These are phyloP conservation scores for Sphagnum magellanicum DNA, from an alignment of 228 moss, liverwort and hornwort genomes.

Conservation along the genomic window DNA sequence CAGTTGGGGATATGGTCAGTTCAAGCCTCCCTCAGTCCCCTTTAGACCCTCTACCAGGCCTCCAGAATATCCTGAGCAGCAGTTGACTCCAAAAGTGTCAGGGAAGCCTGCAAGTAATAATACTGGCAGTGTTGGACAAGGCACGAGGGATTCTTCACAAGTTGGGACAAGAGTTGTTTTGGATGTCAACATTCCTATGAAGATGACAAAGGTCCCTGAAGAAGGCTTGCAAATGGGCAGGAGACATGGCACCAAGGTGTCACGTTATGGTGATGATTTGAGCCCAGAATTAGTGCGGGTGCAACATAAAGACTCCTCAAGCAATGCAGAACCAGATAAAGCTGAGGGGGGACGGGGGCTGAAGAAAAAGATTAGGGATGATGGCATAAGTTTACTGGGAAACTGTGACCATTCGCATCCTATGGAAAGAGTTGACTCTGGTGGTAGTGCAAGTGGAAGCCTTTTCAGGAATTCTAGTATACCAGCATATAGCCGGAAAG, in stretches of 20 bases:
- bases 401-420: constrained; percentile 5
- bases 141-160: constrained; percentile 7
- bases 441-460: constrained; percentile 3
- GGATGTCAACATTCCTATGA: neutral
- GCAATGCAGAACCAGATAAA: neutral
- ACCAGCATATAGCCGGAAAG: constrained; percentile 2
- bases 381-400: constrained; percentile 19
- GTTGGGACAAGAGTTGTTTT: neutral
- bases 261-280: neutral
- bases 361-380: constrained; percentile 3
- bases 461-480: constrained; percentile 6
- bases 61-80: neutral
- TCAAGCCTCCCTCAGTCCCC: constrained; percentile 12
- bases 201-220: neutral
- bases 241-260: constrained; percentile 1
- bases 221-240: constrained; percentile 6
- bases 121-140: constrained; percentile 8
- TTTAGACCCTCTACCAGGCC: constrained; percentile 8
- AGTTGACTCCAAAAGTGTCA: neutral
- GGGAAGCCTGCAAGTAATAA: constrained; percentile 12
- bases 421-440: constrained; percentile 8
- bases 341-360: neutral
- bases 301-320: neutral
- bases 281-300: neutral
- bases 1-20: constrained; percentile 14